Conservation (phyloP, 495 filamentous ascomycete genomes). For the Physcia stellaris region DNA sequence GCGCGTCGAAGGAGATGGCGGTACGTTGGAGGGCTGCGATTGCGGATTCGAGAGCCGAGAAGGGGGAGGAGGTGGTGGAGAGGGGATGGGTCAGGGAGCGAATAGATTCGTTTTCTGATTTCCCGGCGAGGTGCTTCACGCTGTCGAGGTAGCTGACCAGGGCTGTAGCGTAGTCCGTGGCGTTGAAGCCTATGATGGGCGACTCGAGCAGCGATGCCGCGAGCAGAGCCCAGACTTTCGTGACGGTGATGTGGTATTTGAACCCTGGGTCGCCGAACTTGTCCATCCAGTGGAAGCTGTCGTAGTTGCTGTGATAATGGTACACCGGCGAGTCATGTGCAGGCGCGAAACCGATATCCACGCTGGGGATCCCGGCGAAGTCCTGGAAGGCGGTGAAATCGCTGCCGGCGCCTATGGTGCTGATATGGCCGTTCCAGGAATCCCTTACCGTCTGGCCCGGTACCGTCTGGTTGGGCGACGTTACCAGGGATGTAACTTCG, state of each 20-base stretch:
- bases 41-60: neutral
- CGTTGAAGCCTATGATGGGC: slow-evolving; percentile 33
- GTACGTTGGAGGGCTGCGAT: slow-evolving; percentile 27
- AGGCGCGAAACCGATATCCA: slow-evolving; percentile 45
- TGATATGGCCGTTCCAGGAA: slow-evolving; percentile 43
- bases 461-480: slow-evolving; percentile 68
- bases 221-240: slow-evolving; percentile 41
- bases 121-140: slow-evolving; percentile 32
- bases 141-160: slow-evolving; percentile 37
- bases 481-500: slow-evolving; percentile 53
- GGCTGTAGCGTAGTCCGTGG: slow-evolving; percentile 31
- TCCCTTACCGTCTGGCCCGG: slow-evolving; percentile 67
- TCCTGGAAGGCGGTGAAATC: slow-evolving; percentile 68
- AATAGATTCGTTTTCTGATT: slow-evolving; percentile 12
- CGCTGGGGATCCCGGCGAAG: slow-evolving; percentile 53
- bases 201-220: slow-evolving; percentile 34
- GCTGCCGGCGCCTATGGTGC: slow-evolving; percentile 54
- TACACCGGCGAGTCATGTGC: slow-evolving; percentile 41
- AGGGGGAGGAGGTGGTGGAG: too few relatives aligned
- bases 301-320: slow-evolving; percentile 70
- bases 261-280: slow-evolving; percentile 49
- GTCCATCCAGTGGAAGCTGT: slow-evolving; percentile 65
- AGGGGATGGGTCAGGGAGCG: slow-evolving; percentile 23
- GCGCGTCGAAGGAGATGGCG: slow-evolving; percentile 37
- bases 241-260: slow-evolving; percentile 45